Conservation (phyloP, 129 eudicot genomes). For the Helianthus annuus region HanXRQr2.0-SUNRISE NC_035442.2:8163233-8163732, state of each 20-base stretch:
- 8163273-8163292: too few species aligned
- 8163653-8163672: neutral
- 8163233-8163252: too few species aligned
- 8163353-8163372: too few species aligned
- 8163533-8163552: conserved; percentile 96
- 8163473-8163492: conserved; percentile 17
- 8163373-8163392: too few species aligned
- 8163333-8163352: too few species aligned
- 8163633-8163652: conserved; percentile 11
- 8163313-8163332: too few species aligned
- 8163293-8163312: too few species aligned
- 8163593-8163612: conserved; percentile 97
- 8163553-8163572: conserved; percentile 93
- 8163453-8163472: conserved; percentile 22
- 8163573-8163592: conserved; percentile 98
- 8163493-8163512: conserved; percentile 55
- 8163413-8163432: too few species aligned
- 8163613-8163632: conserved; percentile 89
- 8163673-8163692: neutral
- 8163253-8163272: too few species aligned
- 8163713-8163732: conserved; percentile 2
- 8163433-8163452: neutral
- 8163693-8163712: conserved; percentile 6
- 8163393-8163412: too few species aligned
- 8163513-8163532: conserved; percentile 97